Evolutionary conservation across 140 eudicot genomes (phyloP), one percentile per base, ranked within the genome.

Genomic region (Oenanthe javanica): DNA sequence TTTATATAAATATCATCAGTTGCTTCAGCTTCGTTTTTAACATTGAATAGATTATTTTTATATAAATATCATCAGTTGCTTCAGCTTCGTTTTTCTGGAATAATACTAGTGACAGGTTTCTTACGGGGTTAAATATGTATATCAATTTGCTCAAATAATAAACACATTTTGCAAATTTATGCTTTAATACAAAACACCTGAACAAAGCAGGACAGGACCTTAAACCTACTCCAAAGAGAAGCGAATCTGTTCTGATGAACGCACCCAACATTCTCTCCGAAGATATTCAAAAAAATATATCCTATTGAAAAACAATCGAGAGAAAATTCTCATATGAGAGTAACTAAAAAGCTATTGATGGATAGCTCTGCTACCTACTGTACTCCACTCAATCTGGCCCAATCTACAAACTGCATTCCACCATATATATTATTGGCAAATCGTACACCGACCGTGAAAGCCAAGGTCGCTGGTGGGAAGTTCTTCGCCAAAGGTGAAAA

Each of bases 341-440:
- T 43, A 46, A 74, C 78, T 3, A 7, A 47, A 47, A 31, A 47
- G 21, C 77, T 46, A 40, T 16, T 8, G 36, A 12, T 72, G n/a
- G 12, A 78, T 21, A 42, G 55, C 47, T 79, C 74, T 67, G 52
- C 71, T 64, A 55, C 59, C 71, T 76, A 55, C 79, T 88, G 99
- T 49, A 92, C 99, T 16, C 99, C 99, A 45, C 96, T 94, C 95
- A 61, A 88, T 85, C 85, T 85, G 52, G 99, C 99, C 99, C 99
- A 94, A 69, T 94, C 97, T 15, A 94, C 90, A 85, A 94, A 94
- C 86, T 94, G 99, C 99, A 94, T 92, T 63, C 99, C 99, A 25
- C 97, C 99, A 52, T 92, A 94, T 4, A 92, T 86, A 83, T 94
- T 94, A 84, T 94, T 94, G 82, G 99, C 97, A 63, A 94, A 92